A percentile compares a stretch with the other conserved stretches of the same genome.
Evolutionary conservation across 176 grass and related monocot species (phyloP).

Genomic region (Tillandsia leiboldiana): DNA sequence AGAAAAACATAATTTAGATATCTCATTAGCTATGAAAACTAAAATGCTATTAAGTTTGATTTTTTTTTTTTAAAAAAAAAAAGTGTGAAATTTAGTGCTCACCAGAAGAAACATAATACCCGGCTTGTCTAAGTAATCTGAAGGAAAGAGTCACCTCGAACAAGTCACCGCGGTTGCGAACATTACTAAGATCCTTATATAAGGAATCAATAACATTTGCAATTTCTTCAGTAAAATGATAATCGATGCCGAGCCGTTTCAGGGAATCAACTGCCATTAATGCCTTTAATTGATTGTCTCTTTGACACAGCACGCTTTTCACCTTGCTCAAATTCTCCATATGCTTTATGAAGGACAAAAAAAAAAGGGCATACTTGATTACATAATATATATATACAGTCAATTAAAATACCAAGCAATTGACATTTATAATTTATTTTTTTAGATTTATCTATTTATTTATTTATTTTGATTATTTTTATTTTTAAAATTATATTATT

Average conservation of each 20-base stretch:
- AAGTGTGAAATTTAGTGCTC: neutral
- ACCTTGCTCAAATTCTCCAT: neutral
- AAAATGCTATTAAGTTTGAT: neutral
- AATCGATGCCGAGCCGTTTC: neutral
- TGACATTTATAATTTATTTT: no score
- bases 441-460: no score
- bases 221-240: constrained; percentile 1
- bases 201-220: neutral
- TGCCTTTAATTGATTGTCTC: neutral
- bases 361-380: neutral
- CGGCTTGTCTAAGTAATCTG: constrained; percentile 1
- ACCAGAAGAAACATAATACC: neutral
- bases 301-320: neutral
- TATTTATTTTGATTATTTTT: no score
- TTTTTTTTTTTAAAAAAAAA: neutral
- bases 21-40: no score
- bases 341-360: neutral
- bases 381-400: no score
- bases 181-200: neutral
- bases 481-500: no score
- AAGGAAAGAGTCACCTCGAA: neutral
- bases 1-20: no score
- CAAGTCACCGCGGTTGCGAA: neutral
- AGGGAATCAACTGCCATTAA: neutral
- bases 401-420: no score